Evolutionary conservation across 768 basidiomycete genomes (phyloP), one percentile per base, ranked within the genome.

Genomic region (Boletales sp.): DNA sequence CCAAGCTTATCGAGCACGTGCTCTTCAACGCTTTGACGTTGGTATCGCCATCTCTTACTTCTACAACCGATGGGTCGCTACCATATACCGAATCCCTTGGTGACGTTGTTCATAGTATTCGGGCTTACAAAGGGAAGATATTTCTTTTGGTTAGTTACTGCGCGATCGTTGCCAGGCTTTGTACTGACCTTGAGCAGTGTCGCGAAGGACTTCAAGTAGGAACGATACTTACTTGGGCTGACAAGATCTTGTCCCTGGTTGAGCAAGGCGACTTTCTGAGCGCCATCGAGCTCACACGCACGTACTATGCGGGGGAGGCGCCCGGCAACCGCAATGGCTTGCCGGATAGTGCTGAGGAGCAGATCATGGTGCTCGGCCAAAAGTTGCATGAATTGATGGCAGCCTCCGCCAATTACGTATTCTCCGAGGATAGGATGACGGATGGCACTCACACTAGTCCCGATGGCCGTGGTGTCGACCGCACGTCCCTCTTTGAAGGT

Each of bases 361-460:
- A 87, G 19, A 79, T 78, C 56, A 68, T 69, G 24, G 71, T 90
- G 30, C 82, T 97, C 36, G 88, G 87, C 2, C 75, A 79, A 45
- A 87, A 88, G 60, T 76, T 97, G 51, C 78, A 77, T 32, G 89
- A 87, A 50, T 76, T 99, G 29, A 88, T 99, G 85, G 70, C 74
- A 11, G 93, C 97, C 3, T 97, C 97, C 2, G 75, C 87, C 37
- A 81, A 76, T 17, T 98, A 94, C 67, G 84, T 88, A 1, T 99
- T 99, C 67, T 94, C 95, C 2, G 91, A 97, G 60, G 93, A 98
- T 13, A 85, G 97, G 21, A 86, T 98, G 82, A 84, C 77, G 19
- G 97, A 98, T 65, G 80, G 78, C 36, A 95, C 94, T 2, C 94
- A 97, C 68, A 64, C 72, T 45, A 87, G 83, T 13, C 78, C 82